phyloP scores from a whole-genome alignment of 164 flowering plant species.

The Magnolia kwangsiensis region DNA sequence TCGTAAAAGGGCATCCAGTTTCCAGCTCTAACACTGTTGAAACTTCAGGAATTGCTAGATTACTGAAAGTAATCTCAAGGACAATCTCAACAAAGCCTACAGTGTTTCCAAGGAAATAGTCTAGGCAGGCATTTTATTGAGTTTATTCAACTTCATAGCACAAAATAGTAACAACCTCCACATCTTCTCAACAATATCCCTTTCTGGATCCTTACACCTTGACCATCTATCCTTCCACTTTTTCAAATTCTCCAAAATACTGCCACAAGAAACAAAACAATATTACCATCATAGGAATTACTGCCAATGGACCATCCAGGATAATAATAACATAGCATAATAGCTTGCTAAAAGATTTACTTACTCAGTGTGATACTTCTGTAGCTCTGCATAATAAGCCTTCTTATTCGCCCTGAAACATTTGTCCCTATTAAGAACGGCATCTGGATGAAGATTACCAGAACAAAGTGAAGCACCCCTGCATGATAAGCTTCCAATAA shows the following conservation, averaged over 20 bases:
- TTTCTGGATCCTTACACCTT: slow-evolving; percentile 58
- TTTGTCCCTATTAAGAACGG: slow-evolving; percentile 38
- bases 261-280: slow-evolving; percentile 32
- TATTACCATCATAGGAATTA: neutral
- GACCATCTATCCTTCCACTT: slow-evolving; percentile 61
- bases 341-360: slow-evolving; percentile 13
- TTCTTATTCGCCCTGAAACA: slow-evolving; percentile 44
- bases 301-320: neutral
- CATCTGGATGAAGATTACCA: slow-evolving; percentile 82
- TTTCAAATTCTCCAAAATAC: slow-evolving; percentile 56
- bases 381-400: slow-evolving; percentile 53
- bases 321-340: neutral
- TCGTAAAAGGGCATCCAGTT: no score
- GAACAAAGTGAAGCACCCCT: slow-evolving; percentile 80
- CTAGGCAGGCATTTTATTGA: neutral
- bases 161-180: slow-evolving; percentile 39
- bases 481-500: slow-evolving; percentile 24
- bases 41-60: no score
- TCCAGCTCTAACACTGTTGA: no score
- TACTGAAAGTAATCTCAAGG: no score
- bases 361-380: slow-evolving; percentile 73
- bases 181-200: slow-evolving; percentile 39
- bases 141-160: neutral
- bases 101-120: neutral
- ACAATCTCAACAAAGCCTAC: neutral